Percentiles rank a stretch among this genome's conserved stretches.
Conservation (phyloP, 139 green algal species). For the Coelastrella sp. region DNA sequence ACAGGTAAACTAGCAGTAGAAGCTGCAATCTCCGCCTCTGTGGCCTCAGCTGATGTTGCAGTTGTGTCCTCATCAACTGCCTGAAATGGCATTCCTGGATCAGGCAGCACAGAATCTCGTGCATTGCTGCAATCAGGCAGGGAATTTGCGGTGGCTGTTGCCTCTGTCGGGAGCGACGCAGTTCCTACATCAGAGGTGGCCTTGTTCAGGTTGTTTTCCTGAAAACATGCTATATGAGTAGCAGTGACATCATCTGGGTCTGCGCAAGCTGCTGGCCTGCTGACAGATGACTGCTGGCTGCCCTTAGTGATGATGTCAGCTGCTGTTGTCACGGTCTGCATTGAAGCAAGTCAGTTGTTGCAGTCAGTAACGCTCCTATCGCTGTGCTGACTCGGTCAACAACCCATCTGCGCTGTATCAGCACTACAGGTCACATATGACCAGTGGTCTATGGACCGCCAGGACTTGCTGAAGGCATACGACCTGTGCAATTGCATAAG, state of each 20-base stretch:
- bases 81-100: constrained; percentile 3
- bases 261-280: no score
- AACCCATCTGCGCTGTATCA: no score
- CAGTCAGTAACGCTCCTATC: no score
- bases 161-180: neutral
- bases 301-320: neutral
- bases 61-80: neutral
- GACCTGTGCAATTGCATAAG: no score
- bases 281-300: neutral
- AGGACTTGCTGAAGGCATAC: no score
- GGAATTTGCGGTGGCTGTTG: neutral
- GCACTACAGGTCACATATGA: no score
- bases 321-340: neutral
- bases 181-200: neutral
- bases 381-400: no score
- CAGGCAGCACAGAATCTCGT: neutral
- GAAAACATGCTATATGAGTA: neutral
- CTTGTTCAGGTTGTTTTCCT: neutral
- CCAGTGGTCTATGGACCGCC: no score
- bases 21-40: neutral
- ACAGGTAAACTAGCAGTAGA: neutral
- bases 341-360: no score
- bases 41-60: neutral
- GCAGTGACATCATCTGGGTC: no score
- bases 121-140: neutral